phyloP scores from a whole-genome alignment of 345 rosid genomes.

The Eucalyptus urophylla region DNA sequence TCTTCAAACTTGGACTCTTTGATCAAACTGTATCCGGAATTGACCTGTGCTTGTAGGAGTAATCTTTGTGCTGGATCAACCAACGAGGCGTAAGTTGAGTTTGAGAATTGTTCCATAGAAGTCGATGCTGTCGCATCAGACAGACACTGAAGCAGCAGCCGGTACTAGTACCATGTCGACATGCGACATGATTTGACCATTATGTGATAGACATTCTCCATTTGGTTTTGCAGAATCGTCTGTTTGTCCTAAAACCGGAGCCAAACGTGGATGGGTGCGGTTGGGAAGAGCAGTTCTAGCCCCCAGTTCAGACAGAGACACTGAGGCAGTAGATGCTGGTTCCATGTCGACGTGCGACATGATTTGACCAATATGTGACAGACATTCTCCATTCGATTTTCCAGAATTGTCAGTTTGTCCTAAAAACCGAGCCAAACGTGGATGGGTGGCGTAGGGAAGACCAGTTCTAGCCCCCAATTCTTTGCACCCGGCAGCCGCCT shows the following conservation, averaged over 20 bases:
- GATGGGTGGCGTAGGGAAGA: constrained; percentile 50
- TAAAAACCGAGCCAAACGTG: constrained; percentile 33
- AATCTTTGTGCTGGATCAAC: no score
- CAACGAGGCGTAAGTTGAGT: no score
- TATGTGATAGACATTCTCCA: neutral
- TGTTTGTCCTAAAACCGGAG: constrained; percentile 1
- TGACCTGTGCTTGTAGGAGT: no score
- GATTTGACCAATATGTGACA: neutral
- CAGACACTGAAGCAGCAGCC: neutral
- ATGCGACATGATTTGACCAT: neutral
- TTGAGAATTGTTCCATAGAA: no score
- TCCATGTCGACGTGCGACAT: neutral
- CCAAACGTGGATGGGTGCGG: constrained; percentile 34
- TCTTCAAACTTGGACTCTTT: no score
- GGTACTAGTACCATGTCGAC: neutral
- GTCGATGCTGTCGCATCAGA: no score
- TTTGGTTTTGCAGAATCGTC: neutral
- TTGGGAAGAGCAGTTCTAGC: constrained; percentile 64
- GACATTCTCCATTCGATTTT: neutral
- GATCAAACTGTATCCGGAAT: no score
- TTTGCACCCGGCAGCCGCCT: constrained; percentile 75
- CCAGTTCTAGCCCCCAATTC: constrained; percentile 66
- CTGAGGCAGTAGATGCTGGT: no score
- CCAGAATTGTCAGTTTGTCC: neutral
- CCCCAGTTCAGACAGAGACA: constrained; percentile 17